These are phyloP conservation scores for Boletus reticulatus DNA, from an alignment of 768 basidiomycete species.

Conservation along the genomic window DNA sequence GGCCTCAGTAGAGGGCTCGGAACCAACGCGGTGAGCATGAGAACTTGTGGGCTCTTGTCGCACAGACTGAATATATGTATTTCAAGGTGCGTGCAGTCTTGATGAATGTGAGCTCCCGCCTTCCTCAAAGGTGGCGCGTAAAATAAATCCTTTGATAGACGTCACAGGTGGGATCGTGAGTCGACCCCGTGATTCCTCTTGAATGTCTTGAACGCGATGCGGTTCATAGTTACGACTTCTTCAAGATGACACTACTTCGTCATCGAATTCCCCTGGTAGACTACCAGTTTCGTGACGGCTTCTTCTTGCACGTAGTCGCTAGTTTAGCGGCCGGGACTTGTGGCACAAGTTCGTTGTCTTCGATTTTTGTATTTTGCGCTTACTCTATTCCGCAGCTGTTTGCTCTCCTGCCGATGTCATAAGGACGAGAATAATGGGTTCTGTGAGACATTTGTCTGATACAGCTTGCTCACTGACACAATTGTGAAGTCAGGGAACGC, in stretches of 20 bases:
- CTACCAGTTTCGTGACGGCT: constrained; percentile 62
- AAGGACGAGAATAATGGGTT: constrained; percentile 74
- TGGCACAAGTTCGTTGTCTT: constrained; percentile 61
- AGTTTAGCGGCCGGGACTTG: constrained; percentile 72
- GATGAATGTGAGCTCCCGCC: constrained; percentile 60
- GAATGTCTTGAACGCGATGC: not conserved
- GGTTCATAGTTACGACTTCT: constrained; percentile 64
- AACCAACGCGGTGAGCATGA: constrained; percentile 64
- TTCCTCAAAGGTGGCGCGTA: not conserved
- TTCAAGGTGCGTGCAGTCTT: constrained; percentile 57
- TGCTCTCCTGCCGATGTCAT: constrained; percentile 80
- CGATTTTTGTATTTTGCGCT: not conserved
- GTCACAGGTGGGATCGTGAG: constrained; percentile 84
- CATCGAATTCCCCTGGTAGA: constrained; percentile 52
- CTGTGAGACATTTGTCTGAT: constrained; percentile 41
- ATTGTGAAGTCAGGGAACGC: constrained; percentile 47
- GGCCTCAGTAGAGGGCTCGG: constrained; percentile 74
- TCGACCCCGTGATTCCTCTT: constrained; percentile 8
- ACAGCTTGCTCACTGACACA: constrained; percentile 1
- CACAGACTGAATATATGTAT: constrained; percentile 7
- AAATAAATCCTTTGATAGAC: constrained; percentile 39
- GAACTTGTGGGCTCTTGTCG: not conserved
- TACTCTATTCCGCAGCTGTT: constrained; percentile 47
- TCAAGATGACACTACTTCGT: constrained; percentile 59
- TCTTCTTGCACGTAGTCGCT: constrained; percentile 63